Conservation (phyloP, 306 rosid genomes). For the Cicer yamashitae region DNA sequence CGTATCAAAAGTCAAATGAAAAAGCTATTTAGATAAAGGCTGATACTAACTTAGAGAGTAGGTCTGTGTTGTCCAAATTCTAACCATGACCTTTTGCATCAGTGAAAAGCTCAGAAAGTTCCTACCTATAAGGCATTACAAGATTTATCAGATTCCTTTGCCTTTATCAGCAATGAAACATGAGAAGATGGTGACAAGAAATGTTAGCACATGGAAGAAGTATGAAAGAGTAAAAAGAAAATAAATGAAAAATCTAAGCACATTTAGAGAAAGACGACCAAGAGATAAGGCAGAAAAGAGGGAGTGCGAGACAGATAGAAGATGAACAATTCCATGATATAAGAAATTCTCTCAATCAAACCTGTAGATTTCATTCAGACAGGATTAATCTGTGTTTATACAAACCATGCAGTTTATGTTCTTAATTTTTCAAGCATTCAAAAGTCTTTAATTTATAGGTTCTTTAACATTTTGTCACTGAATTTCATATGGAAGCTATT, state of each 20-base stretch:
- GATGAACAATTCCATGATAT: not conserved
- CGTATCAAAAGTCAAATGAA: not conserved
- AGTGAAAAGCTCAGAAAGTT: too few species aligned
- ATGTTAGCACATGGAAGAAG: constrained; percentile 3
- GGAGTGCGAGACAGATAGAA: constrained; percentile 2
- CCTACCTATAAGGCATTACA: too few species aligned
- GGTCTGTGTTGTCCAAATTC: too few species aligned
- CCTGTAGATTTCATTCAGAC: constrained; percentile 29
- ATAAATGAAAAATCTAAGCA: not conserved
- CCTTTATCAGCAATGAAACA: not conserved
- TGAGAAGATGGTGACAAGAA: constrained; percentile 21
- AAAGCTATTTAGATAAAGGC: not conserved
- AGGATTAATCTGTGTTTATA: not conserved
- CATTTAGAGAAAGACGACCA: not conserved
- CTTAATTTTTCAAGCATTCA: not conserved
- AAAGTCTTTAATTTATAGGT: constrained; percentile 15
- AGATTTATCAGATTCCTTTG: too few species aligned
- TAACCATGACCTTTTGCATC: too few species aligned
- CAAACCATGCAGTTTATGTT: constrained; percentile 2
- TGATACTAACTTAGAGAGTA: not conserved
- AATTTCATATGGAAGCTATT: constrained; percentile 3
- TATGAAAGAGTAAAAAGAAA: constrained; percentile 4
- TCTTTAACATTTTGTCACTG: constrained; percentile 1
- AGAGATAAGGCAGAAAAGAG: not conserved
- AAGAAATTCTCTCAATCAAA: not conserved